These are phyloP conservation scores for Novakomyces olei DNA, from an alignment of 805 yeast genomes.

Conservation along the genomic window DNA sequence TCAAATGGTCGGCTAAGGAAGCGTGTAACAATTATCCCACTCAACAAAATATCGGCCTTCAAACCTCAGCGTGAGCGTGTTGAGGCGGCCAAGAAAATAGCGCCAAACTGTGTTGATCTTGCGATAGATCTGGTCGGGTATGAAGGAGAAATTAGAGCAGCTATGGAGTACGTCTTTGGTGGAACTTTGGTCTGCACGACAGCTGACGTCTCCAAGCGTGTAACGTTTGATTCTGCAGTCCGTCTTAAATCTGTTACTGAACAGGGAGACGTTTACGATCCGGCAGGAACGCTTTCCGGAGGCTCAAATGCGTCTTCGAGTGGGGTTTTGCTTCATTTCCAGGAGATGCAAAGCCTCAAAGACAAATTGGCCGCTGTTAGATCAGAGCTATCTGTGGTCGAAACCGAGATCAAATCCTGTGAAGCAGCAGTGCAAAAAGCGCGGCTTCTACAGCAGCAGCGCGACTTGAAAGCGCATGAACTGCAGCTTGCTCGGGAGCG, in stretches of 20 bases:
- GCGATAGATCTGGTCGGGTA: slow-evolving; percentile 65
- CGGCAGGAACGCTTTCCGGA: slow-evolving; percentile 87
- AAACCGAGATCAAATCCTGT: slow-evolving; percentile 8
- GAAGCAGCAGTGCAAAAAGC: slow-evolving; percentile 8
- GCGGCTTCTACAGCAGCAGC: slow-evolving; percentile 9
- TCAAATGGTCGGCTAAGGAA: slow-evolving; percentile 57
- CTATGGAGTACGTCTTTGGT: slow-evolving; percentile 86
- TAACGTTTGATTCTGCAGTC: slow-evolving; percentile 70
- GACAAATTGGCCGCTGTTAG: slow-evolving; percentile 22
- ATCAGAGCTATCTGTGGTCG: slow-evolving; percentile 21
- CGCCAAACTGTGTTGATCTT: slow-evolving; percentile 72
- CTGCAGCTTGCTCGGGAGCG: slow-evolving; percentile 12
- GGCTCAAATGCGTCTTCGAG: slow-evolving; percentile 48
- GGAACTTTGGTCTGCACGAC: slow-evolving; percentile 69
- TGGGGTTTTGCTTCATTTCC: slow-evolving; percentile 40
- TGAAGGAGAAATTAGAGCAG: slow-evolving; percentile 44
- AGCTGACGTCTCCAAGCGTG: slow-evolving; percentile 65
- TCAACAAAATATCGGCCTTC: slow-evolving; percentile 58
- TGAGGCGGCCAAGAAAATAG: slow-evolving; percentile 44
- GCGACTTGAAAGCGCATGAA: slow-evolving; percentile 16
- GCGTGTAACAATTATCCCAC: slow-evolving; percentile 77
- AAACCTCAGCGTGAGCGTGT: slow-evolving; percentile 31
- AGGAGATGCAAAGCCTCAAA: slow-evolving; percentile 32
- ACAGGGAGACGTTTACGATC: slow-evolving; percentile 89
- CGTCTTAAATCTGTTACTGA: slow-evolving; percentile 66